Evolutionary conservation across 2,329 filamentous ascomycete genomes (phyloP), one percentile per base, ranked within the genome.

Genomic region (Elsinoe arachidis): DNA sequence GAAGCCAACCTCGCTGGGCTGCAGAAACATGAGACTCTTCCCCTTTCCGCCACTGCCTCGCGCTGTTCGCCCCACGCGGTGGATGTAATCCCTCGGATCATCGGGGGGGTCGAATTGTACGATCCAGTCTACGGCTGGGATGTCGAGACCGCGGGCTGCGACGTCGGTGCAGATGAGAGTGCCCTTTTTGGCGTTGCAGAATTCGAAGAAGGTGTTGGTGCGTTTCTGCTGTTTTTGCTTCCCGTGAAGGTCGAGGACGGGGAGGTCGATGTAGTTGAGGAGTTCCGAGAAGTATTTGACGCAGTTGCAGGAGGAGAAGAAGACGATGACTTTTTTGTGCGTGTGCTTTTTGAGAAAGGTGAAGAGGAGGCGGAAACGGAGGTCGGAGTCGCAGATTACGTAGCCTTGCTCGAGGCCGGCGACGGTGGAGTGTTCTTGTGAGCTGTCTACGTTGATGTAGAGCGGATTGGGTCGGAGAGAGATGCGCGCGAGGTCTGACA

Each of bases 161-260:
- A 99, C 93, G 67, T 99, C 93, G 0, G 93, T 99, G 75, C 91
- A 96, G 64, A 99, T 93, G 56, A 99, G 74, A 0, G 88, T 95
- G 21, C 92, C 93, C 63, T 87, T 83, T 63, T 84, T 85, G 15
- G 91, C 86, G 67, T 91, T 90, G 68, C 83, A 86, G 71, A 99
- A 99, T 71, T 97, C 92, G 72, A 97, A 99, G 72, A 99, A 99
- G 0, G 90, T 96, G 69, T 95, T 95, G 21, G 93, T 99, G n/a
- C 93, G 88, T 73, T 96, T 96, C 74, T 96, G 90, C 74, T 99
- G 93, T 75, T 99, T 99, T 74, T 96, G 90, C 75, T 99, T 96
- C 64, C 90, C 93, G 72, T 95, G 89, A 6, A 95, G 78, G 64
- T 89, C 87, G 43, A 95, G 80, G 2, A 95, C 88, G 4, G 88